phyloP scores from a whole-genome alignment of 495 filamentous ascomycete genomes.

The Aspergillus bridgeri region DNA sequence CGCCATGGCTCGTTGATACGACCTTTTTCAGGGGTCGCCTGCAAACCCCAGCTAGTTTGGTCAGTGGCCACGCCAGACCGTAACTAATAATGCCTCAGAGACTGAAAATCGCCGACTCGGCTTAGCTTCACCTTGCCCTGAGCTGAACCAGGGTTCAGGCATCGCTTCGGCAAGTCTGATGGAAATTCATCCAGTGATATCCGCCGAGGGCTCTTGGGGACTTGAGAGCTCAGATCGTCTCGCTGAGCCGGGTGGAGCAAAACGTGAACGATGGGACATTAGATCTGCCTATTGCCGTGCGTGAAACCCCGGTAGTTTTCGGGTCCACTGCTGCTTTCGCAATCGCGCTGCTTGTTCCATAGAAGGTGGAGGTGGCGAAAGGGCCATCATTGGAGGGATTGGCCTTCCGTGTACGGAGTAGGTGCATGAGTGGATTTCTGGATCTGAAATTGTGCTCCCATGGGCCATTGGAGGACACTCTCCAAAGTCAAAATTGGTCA shows the following conservation, averaged over 20 bases:
- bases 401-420: background rate
- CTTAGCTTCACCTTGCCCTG: background rate
- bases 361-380: constrained; percentile 9
- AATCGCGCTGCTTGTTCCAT: constrained; percentile 7
- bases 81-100: background rate
- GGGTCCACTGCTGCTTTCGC: constrained; percentile 23
- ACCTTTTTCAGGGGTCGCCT: background rate
- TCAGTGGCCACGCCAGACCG: background rate
- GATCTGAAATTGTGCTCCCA: background rate
- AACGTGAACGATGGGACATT: constrained; percentile 25
- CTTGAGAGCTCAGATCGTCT: constrained; percentile 2
- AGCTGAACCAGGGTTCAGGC: constrained; percentile 4
- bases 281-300: constrained; percentile 26
- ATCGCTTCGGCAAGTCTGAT: constrained; percentile 1
- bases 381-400: constrained; percentile 7
- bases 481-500: background rate
- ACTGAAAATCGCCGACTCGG: background rate
- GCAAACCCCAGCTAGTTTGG: background rate
- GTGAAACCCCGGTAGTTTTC: constrained; percentile 17
- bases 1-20: background rate
- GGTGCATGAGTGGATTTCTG: background rate
- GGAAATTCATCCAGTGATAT: background rate
- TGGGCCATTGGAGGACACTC: background rate
- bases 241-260: constrained; percentile 31
- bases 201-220: background rate